Conservation (phyloP, 805 yeast species). For the Hanseniaspora guilliermondii region DNA sequence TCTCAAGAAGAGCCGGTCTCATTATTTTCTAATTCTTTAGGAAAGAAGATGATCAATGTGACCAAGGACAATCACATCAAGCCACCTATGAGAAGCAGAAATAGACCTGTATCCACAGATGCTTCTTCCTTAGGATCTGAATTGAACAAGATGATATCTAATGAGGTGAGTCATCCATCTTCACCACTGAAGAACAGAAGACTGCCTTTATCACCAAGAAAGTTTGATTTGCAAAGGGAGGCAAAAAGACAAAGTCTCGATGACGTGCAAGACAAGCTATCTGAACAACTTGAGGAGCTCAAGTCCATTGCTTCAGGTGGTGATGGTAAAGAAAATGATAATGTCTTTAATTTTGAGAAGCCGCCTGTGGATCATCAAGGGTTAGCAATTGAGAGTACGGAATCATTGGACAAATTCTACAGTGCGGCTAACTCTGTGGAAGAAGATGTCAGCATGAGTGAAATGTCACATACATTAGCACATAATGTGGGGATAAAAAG, state of each 20-base stretch:
- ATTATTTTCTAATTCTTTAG: slow-evolving; percentile 22
- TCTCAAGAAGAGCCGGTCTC: slow-evolving; percentile 19
- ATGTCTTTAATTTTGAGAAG: neutral
- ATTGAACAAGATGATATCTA: neutral
- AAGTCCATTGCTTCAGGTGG: slow-evolving; percentile 7
- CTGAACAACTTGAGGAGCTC: slow-evolving; percentile 17
- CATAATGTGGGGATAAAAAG: neutral
- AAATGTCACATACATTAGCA: neutral
- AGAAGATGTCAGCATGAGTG: neutral
- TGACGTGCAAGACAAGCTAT: slow-evolving; percentile 18
- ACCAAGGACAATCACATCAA: slow-evolving; percentile 19
- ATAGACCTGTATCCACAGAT: slow-evolving; percentile 24
- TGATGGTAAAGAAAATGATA: neutral
- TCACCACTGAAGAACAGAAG: neutral
- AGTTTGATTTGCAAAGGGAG: slow-evolving; percentile 5
- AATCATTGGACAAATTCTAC: slow-evolving; percentile 36
- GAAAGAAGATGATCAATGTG: slow-evolving; percentile 17
- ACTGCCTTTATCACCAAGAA: slow-evolving; percentile 8
- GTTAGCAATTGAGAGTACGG: neutral
- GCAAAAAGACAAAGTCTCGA: slow-evolving; percentile 20
- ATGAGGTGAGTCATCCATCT: neutral
- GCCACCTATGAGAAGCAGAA: slow-evolving; percentile 27
- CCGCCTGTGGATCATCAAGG: slow-evolving; percentile 13
- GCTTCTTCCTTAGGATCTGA: slow-evolving; percentile 14
- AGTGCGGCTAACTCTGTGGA: slow-evolving; percentile 35